Evolutionary conservation across 805 yeast genomes (phyloP).

Genomic region (Metschnikowia kunwiensis): DNA sequence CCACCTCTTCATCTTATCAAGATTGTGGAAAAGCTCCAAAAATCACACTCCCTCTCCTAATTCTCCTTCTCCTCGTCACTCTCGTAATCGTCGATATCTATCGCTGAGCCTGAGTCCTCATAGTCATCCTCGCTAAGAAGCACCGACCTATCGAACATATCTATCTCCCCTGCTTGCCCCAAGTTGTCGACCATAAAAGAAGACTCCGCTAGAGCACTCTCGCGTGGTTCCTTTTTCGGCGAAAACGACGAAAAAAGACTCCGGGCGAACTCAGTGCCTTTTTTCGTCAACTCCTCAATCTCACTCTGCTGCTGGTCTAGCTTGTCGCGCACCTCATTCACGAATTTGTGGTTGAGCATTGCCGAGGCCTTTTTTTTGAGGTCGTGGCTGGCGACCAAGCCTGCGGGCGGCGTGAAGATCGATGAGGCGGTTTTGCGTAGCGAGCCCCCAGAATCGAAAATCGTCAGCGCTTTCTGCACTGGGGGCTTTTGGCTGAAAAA

Average conservation of each 20-base stretch:
- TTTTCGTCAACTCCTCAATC: constrained; percentile 24
- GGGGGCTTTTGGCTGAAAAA: constrained; percentile 4
- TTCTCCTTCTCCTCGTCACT: constrained; percentile 15
- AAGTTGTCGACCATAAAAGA: constrained; percentile 28
- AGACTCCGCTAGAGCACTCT: constrained; percentile 20
- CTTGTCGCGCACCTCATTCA: constrained; percentile 18
- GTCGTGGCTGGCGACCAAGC: constrained; percentile 8
- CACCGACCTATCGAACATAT: constrained; percentile 11
- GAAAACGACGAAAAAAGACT: constrained; percentile 25
- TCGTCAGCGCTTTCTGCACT: not conserved
- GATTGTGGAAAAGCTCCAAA: too few relatives aligned
- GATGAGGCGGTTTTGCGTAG: constrained; percentile 8
- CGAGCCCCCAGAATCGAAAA: not conserved
- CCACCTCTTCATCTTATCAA: too few relatives aligned
- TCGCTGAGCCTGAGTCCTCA: constrained; percentile 7
- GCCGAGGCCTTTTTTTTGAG: constrained; percentile 22
- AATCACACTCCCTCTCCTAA: too few relatives aligned
- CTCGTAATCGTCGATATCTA: constrained; percentile 28
- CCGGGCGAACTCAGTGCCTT: constrained; percentile 27
- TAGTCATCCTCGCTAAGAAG: constrained; percentile 17
- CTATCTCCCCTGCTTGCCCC: constrained; percentile 5
- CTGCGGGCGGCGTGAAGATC: constrained; percentile 8
- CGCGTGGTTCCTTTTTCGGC: constrained; percentile 20
- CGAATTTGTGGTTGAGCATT: constrained; percentile 18
- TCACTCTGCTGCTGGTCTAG: constrained; percentile 22